Evolutionary conservation across 2,329 filamentous ascomycete genomes (phyloP).

Genomic region (Verticillium dahliae): DNA sequence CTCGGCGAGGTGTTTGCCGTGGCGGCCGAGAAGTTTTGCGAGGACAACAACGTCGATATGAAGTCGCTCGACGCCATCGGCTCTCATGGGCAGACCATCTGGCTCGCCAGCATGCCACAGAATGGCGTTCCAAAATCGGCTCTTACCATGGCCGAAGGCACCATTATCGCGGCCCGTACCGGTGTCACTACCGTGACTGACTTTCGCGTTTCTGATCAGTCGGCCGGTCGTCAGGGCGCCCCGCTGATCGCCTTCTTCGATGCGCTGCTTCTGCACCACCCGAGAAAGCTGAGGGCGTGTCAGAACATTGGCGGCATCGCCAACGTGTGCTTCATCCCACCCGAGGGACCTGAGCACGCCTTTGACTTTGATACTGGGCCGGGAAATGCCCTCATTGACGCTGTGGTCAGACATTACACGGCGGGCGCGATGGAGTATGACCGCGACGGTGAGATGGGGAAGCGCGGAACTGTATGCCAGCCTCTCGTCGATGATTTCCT

Average conservation of each 20-base stretch:
- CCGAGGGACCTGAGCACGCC: slow-evolving; percentile 29
- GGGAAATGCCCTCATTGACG: slow-evolving; percentile 51
- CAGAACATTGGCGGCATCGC: slow-evolving; percentile 57
- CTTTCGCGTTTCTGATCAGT: slow-evolving; percentile 50
- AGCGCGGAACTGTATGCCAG: slow-evolving; percentile 40
- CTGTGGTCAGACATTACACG: slow-evolving; percentile 47
- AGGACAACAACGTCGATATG: slow-evolving; percentile 32
- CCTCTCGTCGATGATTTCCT: slow-evolving; percentile 46
- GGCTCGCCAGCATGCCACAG: slow-evolving; percentile 47
- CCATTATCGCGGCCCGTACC: slow-evolving; percentile 45
- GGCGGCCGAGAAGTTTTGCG: slow-evolving; percentile 43
- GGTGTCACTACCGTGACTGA: slow-evolving; percentile 54
- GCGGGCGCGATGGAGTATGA: slow-evolving; percentile 43
- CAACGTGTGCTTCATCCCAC: slow-evolving; percentile 54
- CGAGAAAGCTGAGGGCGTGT: slow-evolving; percentile 49
- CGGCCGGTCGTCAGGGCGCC: slow-evolving; percentile 47
- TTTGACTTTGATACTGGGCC: slow-evolving; percentile 51
- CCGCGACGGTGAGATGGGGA: slow-evolving; percentile 42
- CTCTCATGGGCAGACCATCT: slow-evolving; percentile 44
- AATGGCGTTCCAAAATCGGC: slow-evolving; percentile 36
- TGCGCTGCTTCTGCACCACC: slow-evolving; percentile 47
- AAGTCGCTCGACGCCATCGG: slow-evolving; percentile 46
- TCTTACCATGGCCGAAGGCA: slow-evolving; percentile 51
- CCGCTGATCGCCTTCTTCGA: slow-evolving; percentile 54
- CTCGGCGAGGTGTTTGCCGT: slow-evolving; percentile 50